These are phyloP conservation scores for Colletotrichum gigasporum DNA, from an alignment of 2,329 filamentous ascomycete genomes.

Conservation along the genomic window DNA sequence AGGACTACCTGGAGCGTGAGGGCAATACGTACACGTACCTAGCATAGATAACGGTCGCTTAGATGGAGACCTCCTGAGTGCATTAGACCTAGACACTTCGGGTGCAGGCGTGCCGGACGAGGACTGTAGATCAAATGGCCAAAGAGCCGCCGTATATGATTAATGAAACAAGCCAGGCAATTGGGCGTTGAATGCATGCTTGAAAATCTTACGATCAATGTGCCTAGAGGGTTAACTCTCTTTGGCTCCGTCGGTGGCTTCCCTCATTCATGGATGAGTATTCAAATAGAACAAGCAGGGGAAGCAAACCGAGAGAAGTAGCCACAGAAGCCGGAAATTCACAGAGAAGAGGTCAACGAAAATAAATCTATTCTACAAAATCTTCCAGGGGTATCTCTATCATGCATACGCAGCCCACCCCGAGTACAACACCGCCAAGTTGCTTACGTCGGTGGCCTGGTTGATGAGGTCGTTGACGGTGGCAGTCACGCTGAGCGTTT, in stretches of 20 bases:
- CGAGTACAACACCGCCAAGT: constrained; percentile 89
- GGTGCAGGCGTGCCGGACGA: neutral
- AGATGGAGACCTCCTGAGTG: neutral
- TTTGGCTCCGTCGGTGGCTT: too few species aligned
- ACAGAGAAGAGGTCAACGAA: too few species aligned
- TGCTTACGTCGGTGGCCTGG: constrained; percentile 91
- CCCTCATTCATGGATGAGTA: too few species aligned
- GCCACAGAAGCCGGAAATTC: neutral
- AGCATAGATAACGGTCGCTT: constrained; percentile 57
- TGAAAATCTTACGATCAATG: too few species aligned
- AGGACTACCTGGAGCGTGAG: constrained; percentile 89
- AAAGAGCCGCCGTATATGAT: neutral
- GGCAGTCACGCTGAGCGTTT: constrained; percentile 91
- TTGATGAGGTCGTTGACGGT: constrained; percentile 98
- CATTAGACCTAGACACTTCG: neutral
- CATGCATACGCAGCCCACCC: constrained; percentile 54
- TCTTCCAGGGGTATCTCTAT: neutral
- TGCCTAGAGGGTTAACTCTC: too few species aligned
- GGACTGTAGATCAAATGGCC: neutral
- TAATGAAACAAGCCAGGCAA: neutral
- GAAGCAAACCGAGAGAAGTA: too few species aligned
- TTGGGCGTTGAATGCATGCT: neutral
- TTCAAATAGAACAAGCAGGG: too few species aligned
- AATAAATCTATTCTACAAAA: too few species aligned
- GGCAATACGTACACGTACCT: constrained; percentile 77